A percentile compares a stretch with the other conserved stretches of the same genome.
These are phyloP conservation scores for Entamoeba invadens DNA, from an alignment of 208 protist genomes.

Conservation along the genomic window DNA sequence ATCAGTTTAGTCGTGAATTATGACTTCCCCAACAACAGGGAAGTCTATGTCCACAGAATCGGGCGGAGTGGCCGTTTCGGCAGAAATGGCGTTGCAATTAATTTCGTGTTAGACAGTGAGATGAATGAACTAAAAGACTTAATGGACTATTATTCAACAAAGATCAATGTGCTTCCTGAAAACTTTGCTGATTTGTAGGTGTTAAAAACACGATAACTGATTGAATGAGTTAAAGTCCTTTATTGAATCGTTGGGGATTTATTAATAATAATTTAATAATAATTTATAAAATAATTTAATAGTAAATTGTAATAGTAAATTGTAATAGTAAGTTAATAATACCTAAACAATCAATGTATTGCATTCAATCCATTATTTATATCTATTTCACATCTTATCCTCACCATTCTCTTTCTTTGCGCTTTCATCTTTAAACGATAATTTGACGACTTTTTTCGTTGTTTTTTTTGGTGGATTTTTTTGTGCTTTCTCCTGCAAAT, in stretches of 20 bases:
- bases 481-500: background rate
- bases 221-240: background rate
- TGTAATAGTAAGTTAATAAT: no score
- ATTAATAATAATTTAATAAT: background rate
- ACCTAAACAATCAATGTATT: no score
- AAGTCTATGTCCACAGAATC: slow-evolving; percentile 93
- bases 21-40: slow-evolving; percentile 84
- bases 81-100: slow-evolving; percentile 94
- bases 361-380: no score
- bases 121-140: slow-evolving; percentile 57
- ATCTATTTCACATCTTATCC: no score
- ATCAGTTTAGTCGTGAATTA: slow-evolving; percentile 99
- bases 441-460: background rate
- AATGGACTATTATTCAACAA: slow-evolving; percentile 15
- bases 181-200: slow-evolving; percentile 17
- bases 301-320: no score
- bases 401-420: no score
- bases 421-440: no score
- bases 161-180: slow-evolving; percentile 25
- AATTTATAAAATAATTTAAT: background rate
- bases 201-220: background rate
- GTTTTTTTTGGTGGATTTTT: background rate
- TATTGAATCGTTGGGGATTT: background rate
- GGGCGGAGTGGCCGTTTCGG: slow-evolving; percentile 87
- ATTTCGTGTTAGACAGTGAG: slow-evolving; percentile 69